Evolutionary conservation across 441 rosid genomes (phyloP).

Genomic region (Erysimum cheiri): DNA sequence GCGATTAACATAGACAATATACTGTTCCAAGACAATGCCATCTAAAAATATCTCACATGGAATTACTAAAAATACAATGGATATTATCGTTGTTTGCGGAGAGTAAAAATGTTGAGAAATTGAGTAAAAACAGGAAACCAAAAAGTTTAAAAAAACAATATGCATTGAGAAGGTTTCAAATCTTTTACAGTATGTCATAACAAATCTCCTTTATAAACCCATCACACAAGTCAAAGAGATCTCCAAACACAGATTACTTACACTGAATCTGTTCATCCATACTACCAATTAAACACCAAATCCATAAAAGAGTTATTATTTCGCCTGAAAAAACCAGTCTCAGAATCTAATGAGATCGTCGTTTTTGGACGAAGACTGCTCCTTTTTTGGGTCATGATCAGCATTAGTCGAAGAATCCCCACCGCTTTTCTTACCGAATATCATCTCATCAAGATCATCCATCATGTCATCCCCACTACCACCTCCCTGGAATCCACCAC

Average conservation of each 20-base stretch:
- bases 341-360: conserved; percentile 69
- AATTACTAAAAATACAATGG: too few relatives aligned
- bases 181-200: not conserved
- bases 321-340: conserved; percentile 42
- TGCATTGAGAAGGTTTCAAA: conserved; percentile 4
- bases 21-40: too few relatives aligned
- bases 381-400: conserved; percentile 60
- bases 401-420: conserved; percentile 56
- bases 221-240: conserved; percentile 31
- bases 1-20: too few relatives aligned
- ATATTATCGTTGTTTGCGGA: not conserved
- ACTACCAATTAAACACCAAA: conserved; percentile 72
- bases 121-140: not conserved
- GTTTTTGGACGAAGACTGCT: conserved; percentile 61
- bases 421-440: conserved; percentile 85
- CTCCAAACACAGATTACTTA: conserved; percentile 73
- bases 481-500: conserved; percentile 58
- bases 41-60: too few relatives aligned
- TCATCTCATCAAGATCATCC: conserved; percentile 98
- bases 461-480: conserved; percentile 80
- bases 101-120: not conserved
- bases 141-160: not conserved
- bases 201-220: conserved; percentile 30
- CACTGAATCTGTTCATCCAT: conserved; percentile 84
- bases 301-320: conserved; percentile 49